Evolutionary conservation across 345 rosid genomes (phyloP).

Genomic region (Litchi chinensis): DNA sequence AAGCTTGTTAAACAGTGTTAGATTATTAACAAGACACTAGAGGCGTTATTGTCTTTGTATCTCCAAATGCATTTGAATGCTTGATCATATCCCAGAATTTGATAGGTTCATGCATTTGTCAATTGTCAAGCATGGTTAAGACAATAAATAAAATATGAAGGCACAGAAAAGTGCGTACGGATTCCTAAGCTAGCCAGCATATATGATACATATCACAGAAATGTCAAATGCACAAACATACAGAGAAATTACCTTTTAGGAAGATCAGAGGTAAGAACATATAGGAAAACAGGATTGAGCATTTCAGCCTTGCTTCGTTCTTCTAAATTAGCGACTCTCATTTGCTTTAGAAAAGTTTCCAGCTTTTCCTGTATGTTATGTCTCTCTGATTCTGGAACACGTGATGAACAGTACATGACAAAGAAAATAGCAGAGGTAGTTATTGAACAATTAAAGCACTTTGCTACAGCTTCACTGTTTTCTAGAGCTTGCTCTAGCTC

Average conservation of each 20-base stretch:
- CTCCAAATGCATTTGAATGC: neutral
- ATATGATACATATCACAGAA: neutral
- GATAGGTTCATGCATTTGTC: neutral
- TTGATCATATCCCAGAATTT: neutral
- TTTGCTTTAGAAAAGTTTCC: constrained; percentile 45
- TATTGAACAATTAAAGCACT: constrained; percentile 69
- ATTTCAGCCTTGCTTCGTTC: constrained; percentile 27
- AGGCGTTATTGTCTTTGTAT: neutral
- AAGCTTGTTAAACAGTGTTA: neutral
- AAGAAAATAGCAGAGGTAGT: constrained; percentile 66
- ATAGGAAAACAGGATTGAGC: constrained; percentile 62
- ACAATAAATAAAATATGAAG: neutral
- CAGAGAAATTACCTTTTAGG: constrained; percentile 71
- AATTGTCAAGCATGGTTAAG: neutral
- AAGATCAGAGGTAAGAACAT: constrained; percentile 81
- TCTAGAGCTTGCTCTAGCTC: constrained; percentile 81
- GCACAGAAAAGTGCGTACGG: neutral
- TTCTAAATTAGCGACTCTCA: constrained; percentile 41
- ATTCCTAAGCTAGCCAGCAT: neutral
- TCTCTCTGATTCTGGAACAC: constrained; percentile 58
- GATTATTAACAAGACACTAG: neutral
- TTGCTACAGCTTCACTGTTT: constrained; percentile 94
- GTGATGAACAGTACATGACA: constrained; percentile 69
- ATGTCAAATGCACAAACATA: neutral
- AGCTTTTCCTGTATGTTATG: constrained; percentile 61